A percentile compares a stretch with the other conserved stretches of the same genome.
Evolutionary conservation across 768 basidiomycete genomes (phyloP).

Genomic region (Collybia nuda): DNA sequence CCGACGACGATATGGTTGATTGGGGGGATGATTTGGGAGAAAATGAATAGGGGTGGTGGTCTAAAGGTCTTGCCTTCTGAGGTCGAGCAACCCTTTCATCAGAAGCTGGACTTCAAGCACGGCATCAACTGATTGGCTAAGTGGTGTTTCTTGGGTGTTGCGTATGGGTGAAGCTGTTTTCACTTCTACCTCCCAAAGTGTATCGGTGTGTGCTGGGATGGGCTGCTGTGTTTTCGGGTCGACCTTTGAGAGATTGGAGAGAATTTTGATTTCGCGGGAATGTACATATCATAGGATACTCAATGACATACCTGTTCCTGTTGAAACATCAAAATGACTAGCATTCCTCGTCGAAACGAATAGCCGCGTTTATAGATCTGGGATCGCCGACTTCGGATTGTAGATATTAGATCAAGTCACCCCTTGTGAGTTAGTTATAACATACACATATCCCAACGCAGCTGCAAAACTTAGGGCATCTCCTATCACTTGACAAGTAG

Average conservation of each 20-base stretch:
- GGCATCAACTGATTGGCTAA: slow-evolving; percentile 68
- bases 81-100: slow-evolving; percentile 83
- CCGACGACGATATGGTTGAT: slow-evolving; percentile 46
- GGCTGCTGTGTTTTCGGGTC: slow-evolving; percentile 75
- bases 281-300: neutral
- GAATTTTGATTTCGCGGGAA: neutral
- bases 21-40: slow-evolving; percentile 42
- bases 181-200: slow-evolving; percentile 87
- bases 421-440: neutral
- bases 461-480: slow-evolving; percentile 81
- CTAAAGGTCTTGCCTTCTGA: slow-evolving; percentile 70
- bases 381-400: slow-evolving; percentile 50
- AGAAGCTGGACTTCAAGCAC: slow-evolving; percentile 79
- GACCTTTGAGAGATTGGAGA: slow-evolving; percentile 41
- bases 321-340: slow-evolving; percentile 83
- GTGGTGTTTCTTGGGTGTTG: slow-evolving; percentile 74
- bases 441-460: slow-evolving; percentile 75
- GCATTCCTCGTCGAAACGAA: slow-evolving; percentile 65
- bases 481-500: slow-evolving; percentile 73
- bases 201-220: slow-evolving; percentile 75
- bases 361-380: slow-evolving; percentile 85
- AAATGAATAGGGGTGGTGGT: slow-evolving; percentile 21
- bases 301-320: slow-evolving; percentile 65
- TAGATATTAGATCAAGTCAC: neutral
- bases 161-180: slow-evolving; percentile 79